Evolutionary conservation across 148 eudicot species (phyloP), one percentile per base, ranked within the genome.

Genomic region (Persicaria tinctoria): DNA sequence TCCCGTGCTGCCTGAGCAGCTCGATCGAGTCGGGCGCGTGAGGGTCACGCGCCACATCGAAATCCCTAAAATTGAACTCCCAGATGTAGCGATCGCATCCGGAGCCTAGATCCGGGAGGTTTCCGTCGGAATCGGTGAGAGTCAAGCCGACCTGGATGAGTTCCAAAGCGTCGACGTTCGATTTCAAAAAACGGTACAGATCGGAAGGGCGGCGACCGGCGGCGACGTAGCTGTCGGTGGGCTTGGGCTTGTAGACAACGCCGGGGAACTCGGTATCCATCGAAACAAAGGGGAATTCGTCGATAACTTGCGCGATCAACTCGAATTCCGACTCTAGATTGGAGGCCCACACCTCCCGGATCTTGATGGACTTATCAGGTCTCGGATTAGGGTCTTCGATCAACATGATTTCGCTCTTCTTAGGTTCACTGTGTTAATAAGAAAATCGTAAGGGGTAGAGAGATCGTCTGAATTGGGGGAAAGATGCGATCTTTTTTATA

Each of bases 91-190:
- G 51, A 7, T 64, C 68, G 17, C 41, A 1, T 1, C 16, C n/a
- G 32, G 83, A 14, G 1, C 79, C 82, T 11, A 82, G 74, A 16
- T 83, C 74, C 9, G 93, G 91, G 13, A 89, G 87, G 75, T 86
- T 85, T 0, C 97, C 92, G 12, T 4, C 45, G 16, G 81, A 47
- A 62, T 89, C 93, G 50, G 92, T 72, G 51, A 91, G 83, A n/a
- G 97, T 91, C 50, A 91, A 82, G 0, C 97, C 97, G 16, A 91
- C 73, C 75, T 87, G 91, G 50, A 87, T 85, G 51, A 87, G 75
- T 4, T 87, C 82, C 62, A 87, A 45, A 4, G 64, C 87, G 75
- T 85, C 86, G 44, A 85, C 90, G 88, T 87, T 87, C 6, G 88
- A 79, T 48, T 85, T 87, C 12, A 87, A 62, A 0, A 72, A 41